These are phyloP conservation scores for Xerocomellus amylosporus DNA, from an alignment of 768 basidiomycete species.

Conservation along the genomic window DNA sequence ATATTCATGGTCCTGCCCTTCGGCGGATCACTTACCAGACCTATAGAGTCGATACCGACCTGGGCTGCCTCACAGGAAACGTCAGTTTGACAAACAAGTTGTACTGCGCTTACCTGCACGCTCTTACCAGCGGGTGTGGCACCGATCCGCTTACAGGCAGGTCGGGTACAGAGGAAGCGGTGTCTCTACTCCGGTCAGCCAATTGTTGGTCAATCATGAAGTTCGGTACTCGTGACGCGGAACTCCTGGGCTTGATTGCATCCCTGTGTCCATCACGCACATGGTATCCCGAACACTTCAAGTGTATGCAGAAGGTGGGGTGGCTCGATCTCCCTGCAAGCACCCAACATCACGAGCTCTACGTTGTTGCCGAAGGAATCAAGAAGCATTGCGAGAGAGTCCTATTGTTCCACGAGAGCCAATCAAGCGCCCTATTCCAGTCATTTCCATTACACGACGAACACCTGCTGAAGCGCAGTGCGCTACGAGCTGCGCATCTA, in stretches of 20 bases:
- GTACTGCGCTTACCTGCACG: slow-evolving; percentile 44
- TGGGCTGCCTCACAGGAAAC: slow-evolving; percentile 31
- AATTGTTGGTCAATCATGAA: slow-evolving; percentile 40
- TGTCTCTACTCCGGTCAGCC: slow-evolving; percentile 38
- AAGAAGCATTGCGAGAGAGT: slow-evolving; percentile 25
- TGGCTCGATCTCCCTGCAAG: slow-evolving; percentile 12
- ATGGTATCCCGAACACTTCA: slow-evolving; percentile 36
- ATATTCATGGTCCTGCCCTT: slow-evolving; percentile 1
- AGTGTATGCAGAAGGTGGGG: slow-evolving; percentile 13
- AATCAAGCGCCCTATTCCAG: neutral
- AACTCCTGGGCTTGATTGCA: slow-evolving; percentile 35
- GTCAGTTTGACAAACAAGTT: slow-evolving; percentile 29
- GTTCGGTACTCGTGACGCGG: slow-evolving; percentile 28
- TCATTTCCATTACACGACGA: slow-evolving; percentile 7
- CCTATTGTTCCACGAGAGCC: slow-evolving; percentile 9
- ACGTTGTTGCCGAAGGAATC: slow-evolving; percentile 22
- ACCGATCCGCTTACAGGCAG: slow-evolving; percentile 43
- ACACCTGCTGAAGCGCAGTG: slow-evolving; percentile 20
- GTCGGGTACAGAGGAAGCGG: slow-evolving; percentile 44
- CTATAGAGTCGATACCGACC: slow-evolving; percentile 31
- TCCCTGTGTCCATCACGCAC: slow-evolving; percentile 34
- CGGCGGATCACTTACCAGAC: slow-evolving; percentile 23
- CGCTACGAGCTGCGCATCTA: slow-evolving; percentile 12
- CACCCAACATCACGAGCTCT: slow-evolving; percentile 32
- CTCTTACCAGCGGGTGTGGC: slow-evolving; percentile 39